Percentiles rank a stretch among this genome's conserved stretches.
Conservation (phyloP, 2,329 filamentous ascomycete species). For the Emmonsiellopsis sp. region DNA sequence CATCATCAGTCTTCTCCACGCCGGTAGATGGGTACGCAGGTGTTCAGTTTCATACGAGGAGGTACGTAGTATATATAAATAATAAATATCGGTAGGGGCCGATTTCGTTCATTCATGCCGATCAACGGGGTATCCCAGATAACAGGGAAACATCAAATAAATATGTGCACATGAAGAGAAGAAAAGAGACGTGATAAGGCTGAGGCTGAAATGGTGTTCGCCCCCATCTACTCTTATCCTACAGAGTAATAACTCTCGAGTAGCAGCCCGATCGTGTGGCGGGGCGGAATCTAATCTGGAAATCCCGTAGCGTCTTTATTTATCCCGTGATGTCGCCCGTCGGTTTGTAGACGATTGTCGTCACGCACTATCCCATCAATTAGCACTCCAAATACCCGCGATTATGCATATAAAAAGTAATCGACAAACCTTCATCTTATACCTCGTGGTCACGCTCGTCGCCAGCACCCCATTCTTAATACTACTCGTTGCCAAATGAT, state of each 20-base stretch:
- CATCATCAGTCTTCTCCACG: too few relatives aligned
- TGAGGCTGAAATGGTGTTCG: too few relatives aligned
- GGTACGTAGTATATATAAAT: too few relatives aligned
- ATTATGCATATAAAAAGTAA: constrained; percentile 1
- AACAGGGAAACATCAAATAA: neutral
- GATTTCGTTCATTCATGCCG: too few relatives aligned
- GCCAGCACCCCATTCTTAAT: constrained; percentile 95
- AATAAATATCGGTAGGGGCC: too few relatives aligned
- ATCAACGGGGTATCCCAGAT: too few relatives aligned
- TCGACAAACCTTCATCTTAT: constrained; percentile 65
- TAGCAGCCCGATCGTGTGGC: too few relatives aligned
- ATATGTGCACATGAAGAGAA: neutral
- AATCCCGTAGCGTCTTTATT: neutral
- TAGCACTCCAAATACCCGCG: neutral
- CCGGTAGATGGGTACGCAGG: too few relatives aligned
- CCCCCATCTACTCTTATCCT: too few relatives aligned
- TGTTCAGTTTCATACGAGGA: too few relatives aligned
- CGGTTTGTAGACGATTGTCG: constrained; percentile 95
- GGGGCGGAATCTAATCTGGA: too few relatives aligned
- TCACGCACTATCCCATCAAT: constrained; percentile 63
- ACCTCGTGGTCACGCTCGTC: constrained; percentile 93
- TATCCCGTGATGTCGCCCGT: constrained; percentile 38
- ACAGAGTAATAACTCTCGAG: too few relatives aligned
- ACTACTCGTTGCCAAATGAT: constrained; percentile 93
- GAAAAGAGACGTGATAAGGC: neutral